A percentile compares a stretch with the other conserved stretches of the same genome.
phyloP scores from a whole-genome alignment of 169 alveolate genomes.

The Plasmodium coatneyi region DNA sequence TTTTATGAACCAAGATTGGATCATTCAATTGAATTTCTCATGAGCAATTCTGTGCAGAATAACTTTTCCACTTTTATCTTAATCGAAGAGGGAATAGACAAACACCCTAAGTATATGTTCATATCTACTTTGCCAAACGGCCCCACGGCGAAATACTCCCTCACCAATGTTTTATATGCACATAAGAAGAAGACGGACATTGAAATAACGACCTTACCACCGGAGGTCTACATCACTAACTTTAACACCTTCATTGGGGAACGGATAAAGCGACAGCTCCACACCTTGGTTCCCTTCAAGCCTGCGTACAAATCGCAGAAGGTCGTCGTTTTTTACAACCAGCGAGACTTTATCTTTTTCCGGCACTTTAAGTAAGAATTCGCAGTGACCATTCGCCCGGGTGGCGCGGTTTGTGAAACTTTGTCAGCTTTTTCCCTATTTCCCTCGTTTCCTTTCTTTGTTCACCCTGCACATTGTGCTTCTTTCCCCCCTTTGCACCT shows the following conservation, averaged over 20 bases:
- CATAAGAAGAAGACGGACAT: slow-evolving; percentile 91
- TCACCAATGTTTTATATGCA: slow-evolving; percentile 88
- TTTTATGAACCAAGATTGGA: slow-evolving; percentile 92
- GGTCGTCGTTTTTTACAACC: slow-evolving; percentile 97
- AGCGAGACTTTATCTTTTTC: slow-evolving; percentile 98
- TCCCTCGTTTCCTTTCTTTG: neutral
- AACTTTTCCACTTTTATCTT: slow-evolving; percentile 92
- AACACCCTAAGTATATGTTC: slow-evolving; percentile 90
- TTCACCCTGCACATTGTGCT: neutral
- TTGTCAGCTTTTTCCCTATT: neutral
- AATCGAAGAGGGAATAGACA: slow-evolving; percentile 90
- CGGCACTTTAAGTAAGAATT: slow-evolving; percentile 95
- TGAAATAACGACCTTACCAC: slow-evolving; percentile 91
- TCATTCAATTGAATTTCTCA: slow-evolving; percentile 81
- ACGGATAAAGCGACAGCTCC: slow-evolving; percentile 97
- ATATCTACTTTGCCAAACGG: slow-evolving; percentile 94
- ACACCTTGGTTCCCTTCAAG: slow-evolving; percentile 95
- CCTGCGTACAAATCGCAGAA: slow-evolving; percentile 97
- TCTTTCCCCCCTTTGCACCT: neutral
- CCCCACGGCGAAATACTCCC: slow-evolving; percentile 94
- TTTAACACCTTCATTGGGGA: slow-evolving; percentile 98
- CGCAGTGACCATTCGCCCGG: neutral
- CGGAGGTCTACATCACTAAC: slow-evolving; percentile 96
- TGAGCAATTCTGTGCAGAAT: slow-evolving; percentile 89
- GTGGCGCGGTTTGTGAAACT: neutral